A percentile compares a stretch with the other conserved stretches of the same genome.
These are phyloP conservation scores for Cotoneaster glaucophyllus DNA, from an alignment of 306 rosid genomes.

Conservation along the genomic window DNA sequence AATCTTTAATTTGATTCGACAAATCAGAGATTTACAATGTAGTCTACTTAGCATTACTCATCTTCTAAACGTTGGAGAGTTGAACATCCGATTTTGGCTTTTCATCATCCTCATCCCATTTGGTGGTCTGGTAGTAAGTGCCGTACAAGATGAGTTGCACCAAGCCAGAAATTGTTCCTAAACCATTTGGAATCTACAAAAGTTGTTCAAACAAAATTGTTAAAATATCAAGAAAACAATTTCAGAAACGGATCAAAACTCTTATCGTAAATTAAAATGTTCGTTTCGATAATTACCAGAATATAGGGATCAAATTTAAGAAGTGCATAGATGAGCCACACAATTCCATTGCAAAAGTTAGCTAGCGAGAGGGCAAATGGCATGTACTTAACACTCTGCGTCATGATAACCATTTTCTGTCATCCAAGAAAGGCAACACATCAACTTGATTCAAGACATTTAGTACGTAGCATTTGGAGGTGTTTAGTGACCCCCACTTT, in stretches of 20 bases:
- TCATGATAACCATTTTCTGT: slow-evolving; percentile 62
- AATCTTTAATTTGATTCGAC: too few species aligned
- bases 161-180: slow-evolving; percentile 41
- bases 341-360: slow-evolving; percentile 42
- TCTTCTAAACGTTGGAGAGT: neutral
- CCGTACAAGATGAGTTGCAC: slow-evolving; percentile 38
- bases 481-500: too few species aligned
- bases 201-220: neutral
- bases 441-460: too few species aligned
- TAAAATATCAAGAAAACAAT: neutral
- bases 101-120: neutral
- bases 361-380: slow-evolving; percentile 66
- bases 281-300: slow-evolving; percentile 13
- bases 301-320: slow-evolving; percentile 30
- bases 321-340: slow-evolving; percentile 47
- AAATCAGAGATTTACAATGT: too few species aligned
- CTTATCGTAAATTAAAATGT: neutral
- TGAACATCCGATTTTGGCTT: neutral
- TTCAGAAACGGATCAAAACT: too few species aligned
- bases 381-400: slow-evolving; percentile 68
- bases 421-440: neutral
- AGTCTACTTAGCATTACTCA: too few species aligned
- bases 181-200: slow-evolving; percentile 36
- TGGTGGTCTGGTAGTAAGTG: slow-evolving; percentile 19
- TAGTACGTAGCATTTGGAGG: too few species aligned